Base-by-base conservation (phyloP, 2,329 filamentous ascomycete species). In the Aspergillus ochraceus region DNA sequence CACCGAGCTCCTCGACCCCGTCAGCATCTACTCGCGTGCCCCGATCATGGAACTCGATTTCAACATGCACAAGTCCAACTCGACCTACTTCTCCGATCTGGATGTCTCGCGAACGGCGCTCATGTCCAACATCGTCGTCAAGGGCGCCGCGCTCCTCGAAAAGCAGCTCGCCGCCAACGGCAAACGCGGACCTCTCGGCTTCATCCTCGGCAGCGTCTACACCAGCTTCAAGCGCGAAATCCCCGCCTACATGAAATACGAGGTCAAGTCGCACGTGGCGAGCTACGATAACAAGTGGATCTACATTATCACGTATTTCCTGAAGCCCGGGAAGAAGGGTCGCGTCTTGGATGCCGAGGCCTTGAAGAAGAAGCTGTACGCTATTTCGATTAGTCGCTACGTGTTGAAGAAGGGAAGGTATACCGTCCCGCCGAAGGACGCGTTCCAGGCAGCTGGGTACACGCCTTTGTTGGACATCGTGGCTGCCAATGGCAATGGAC, bases 71-170 rank as follows among this genome's bases (percentile, higher is more conserved):
- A 91, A 92, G 74, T 87, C 86, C 64, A 90, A 91, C 79, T 85
- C 84, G 62, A 95, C 91, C 47, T 96, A 95, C 80, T 95, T 95
- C 74, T 81, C 87, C 68, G 91, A 96, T 75, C 86, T 94, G 63
- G 91, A 96, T 76, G 85, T 93, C 57, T 87, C 88, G 47, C 88
- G 94, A 52, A 89, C 89, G 0, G 90, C 95, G 63, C 84, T 94
- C 14, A 86, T 95, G 56, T 87, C 88, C 55, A 85, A 85, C 68
- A 78, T 92, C 4, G 76, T 88, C 42, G 82, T 82, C 17, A 81
- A 83, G 0, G 86, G 85, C 2, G 79, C 87, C 62, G 74, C 77
- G 24, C 73, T 76, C 19, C 75, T 86, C 42, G 74, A 79, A 64
- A 74, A 79, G 20, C 75, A 71, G 79, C 80, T 88, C 63, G 74